Base-by-base conservation (phyloP, 2,329 filamentous ascomycete genomes). In the Cladophialophora carrionii region DNA sequence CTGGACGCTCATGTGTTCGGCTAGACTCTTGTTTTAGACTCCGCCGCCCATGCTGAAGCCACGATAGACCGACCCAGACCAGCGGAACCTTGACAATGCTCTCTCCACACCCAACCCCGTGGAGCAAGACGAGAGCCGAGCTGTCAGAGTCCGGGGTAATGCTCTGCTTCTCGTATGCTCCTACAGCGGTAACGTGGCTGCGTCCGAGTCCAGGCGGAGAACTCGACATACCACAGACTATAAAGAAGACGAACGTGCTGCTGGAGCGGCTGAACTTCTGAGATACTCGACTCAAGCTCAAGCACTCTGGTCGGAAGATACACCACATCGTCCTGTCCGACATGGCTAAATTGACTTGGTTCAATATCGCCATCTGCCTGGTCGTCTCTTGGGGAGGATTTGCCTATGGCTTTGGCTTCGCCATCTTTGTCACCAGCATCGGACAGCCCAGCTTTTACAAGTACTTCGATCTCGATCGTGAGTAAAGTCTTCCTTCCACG, bases 391-490 rank as follows among this genome's bases (percentile, higher is more conserved):
- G 63, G 58, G 63, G 63, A 46, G 63, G 63, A n/a, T 65, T 31
- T 37, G 26, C 81, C 1, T 84, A 84, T 65, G 82, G 82, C 37
- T 84, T 83, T 69, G 79, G 78, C 57, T 76, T 81, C 10, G 82
- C 81, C 1, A 78, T 83, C 41, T 83, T 84, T 43, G 76, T 78
- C 37, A 81, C 79, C 58, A 84, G 81, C 10, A 81, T 84, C 57
- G 82, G 82, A 12, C 81, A 84, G 62, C 80, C 82, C 5, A 80
- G 80, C 67, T 84, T 81, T 80, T 84, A 82, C 69, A 64, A 71
- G 17, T 83, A 78, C 73, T 84, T 84, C 70, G 67, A 80, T 46
- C 76, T 84, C 51, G 63, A 65, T 54, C 63, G 63, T 63, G 29
- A 59, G 63, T 60, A 14, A 17, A 20, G 6, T 26, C 41, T 12